Conservation (phyloP, 805 yeast genomes). For the Wickerhamomyces xylosicus region DNA sequence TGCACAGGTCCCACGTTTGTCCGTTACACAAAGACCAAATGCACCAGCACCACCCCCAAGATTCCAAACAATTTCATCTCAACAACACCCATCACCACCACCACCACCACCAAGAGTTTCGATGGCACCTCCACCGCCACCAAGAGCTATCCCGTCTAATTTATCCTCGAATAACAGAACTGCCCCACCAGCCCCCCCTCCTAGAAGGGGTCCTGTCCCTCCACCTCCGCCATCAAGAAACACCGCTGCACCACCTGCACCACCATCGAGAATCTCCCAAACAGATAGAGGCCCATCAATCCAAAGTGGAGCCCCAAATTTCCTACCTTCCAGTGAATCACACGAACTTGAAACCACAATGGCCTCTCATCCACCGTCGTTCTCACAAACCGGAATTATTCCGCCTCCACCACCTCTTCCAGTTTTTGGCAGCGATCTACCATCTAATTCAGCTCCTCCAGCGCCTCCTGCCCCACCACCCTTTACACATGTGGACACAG, state of each 20-base stretch:
- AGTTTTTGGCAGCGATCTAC: conserved; percentile 2
- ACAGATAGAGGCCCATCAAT: conserved; percentile 1
- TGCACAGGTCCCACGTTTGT: too few species aligned
- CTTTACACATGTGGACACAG: conserved; percentile 14
- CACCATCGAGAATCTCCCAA: conserved; percentile 15
- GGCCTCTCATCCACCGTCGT: conserved; percentile 11
- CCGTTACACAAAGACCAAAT: conserved; percentile 3
- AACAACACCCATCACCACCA: conserved; percentile 3
- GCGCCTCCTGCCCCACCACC: conserved; percentile 15
- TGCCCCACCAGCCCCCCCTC: conserved; percentile 18
- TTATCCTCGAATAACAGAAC: too few species aligned
- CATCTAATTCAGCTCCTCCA: conserved; percentile 3
- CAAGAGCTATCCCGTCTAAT: conserved; percentile 11
- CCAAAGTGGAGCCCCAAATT: conserved; percentile 12
- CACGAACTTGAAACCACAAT: conserved; percentile 12
- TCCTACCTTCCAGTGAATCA: conserved; percentile 15
- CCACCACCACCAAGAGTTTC: conserved; percentile 9
- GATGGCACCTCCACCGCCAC: conserved; percentile 9
- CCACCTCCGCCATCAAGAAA: conserved; percentile 16
- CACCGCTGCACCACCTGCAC: conserved; percentile 16
- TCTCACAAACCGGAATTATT: conserved; percentile 3
- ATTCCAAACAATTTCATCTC: background rate
- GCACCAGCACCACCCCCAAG: conserved; percentile 1
- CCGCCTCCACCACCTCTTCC: conserved; percentile 12
- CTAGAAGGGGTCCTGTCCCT: conserved; percentile 18